Percentiles rank a stretch among this genome's conserved stretches.
Evolutionary conservation across 2,329 filamentous ascomycete genomes (phyloP).

Genomic region (Fragosphaeria purpurea): DNA sequence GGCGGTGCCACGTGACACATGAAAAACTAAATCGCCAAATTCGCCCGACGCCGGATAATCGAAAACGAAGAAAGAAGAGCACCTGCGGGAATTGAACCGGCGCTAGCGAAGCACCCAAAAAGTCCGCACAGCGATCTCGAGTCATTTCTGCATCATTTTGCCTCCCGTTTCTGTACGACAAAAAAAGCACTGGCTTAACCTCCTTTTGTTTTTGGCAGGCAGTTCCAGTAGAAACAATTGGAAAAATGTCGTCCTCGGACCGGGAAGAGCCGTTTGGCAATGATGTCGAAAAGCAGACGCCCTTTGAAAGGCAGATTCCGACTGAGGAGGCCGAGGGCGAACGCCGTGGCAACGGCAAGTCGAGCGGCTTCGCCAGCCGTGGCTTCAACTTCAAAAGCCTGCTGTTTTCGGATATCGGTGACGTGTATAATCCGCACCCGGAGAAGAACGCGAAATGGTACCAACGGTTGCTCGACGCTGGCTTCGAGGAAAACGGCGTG

Average conservation of each 20-base stretch:
- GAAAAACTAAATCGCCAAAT: no score
- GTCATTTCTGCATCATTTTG: no score
- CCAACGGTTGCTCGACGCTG: conserved; percentile 30
- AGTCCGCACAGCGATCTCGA: background rate
- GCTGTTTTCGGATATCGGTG: conserved; percentile 21
- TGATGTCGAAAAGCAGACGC: conserved; percentile 15
- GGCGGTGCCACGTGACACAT: no score
- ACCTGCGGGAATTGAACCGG: conserved; percentile 2
- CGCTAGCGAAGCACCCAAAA: conserved; percentile 3
- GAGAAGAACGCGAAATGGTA: conserved; percentile 30
- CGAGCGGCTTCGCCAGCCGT: conserved; percentile 5
- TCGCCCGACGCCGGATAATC: no score
- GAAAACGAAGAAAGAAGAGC: background rate
- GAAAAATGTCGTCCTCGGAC: conserved; percentile 8
- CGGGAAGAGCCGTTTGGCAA: conserved; percentile 2
- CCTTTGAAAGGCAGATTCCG: background rate
- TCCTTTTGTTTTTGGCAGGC: background rate
- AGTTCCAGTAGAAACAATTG: no score
- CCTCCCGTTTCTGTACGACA: background rate
- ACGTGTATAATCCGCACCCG: conserved; percentile 21
- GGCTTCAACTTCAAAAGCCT: conserved; percentile 11
- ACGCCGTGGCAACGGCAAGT: conserved; percentile 9
- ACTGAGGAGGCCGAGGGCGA: background rate
- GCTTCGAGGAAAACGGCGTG: conserved; percentile 44
- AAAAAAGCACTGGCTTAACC: background rate